These are phyloP conservation scores for Vickermania ingenoplastis DNA, from an alignment of 208 protist genomes.

Conservation along the genomic window DNA sequence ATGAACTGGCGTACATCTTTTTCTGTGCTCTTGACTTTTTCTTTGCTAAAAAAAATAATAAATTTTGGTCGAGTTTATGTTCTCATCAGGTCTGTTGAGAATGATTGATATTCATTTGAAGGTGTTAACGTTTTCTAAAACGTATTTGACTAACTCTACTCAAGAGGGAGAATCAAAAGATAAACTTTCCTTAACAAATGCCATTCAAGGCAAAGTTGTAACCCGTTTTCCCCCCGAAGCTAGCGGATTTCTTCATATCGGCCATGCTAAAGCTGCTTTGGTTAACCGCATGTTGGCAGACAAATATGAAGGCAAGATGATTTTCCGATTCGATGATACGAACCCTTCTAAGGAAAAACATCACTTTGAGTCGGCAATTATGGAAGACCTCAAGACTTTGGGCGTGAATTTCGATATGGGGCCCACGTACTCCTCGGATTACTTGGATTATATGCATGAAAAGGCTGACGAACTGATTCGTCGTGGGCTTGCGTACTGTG, in stretches of 20 bases:
- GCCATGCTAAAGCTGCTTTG: slow-evolving; percentile 98
- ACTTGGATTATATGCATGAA: slow-evolving; percentile 94
- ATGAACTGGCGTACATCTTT: background rate
- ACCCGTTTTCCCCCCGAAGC: slow-evolving; percentile 97
- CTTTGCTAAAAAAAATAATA: background rate
- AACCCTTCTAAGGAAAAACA: slow-evolving; percentile 98
- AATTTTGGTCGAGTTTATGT: background rate
- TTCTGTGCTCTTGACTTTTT: background rate
- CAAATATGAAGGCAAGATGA: slow-evolving; percentile 95
- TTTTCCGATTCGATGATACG: slow-evolving; percentile 99
- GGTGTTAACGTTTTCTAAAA: slow-evolving; percentile 33
- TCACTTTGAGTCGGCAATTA: slow-evolving; percentile 95
- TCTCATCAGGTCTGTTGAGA: background rate
- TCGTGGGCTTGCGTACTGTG: slow-evolving; percentile 93
- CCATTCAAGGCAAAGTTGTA: slow-evolving; percentile 85
- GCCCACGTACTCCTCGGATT: slow-evolving; percentile 95
- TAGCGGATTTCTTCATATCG: slow-evolving; percentile 96
- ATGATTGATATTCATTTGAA: slow-evolving; percentile 62
- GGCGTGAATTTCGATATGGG: slow-evolving; percentile 83
- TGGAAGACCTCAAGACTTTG: slow-evolving; percentile 90
- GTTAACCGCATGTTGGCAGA: slow-evolving; percentile 96
- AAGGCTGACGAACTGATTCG: slow-evolving; percentile 88
- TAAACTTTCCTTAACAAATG: slow-evolving; percentile 70
- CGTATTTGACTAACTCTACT: slow-evolving; percentile 27
- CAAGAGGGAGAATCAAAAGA: slow-evolving; percentile 36